Conservation (phyloP, 2,329 filamentous ascomycete genomes). For the Ophiostoma sp. region DNA sequence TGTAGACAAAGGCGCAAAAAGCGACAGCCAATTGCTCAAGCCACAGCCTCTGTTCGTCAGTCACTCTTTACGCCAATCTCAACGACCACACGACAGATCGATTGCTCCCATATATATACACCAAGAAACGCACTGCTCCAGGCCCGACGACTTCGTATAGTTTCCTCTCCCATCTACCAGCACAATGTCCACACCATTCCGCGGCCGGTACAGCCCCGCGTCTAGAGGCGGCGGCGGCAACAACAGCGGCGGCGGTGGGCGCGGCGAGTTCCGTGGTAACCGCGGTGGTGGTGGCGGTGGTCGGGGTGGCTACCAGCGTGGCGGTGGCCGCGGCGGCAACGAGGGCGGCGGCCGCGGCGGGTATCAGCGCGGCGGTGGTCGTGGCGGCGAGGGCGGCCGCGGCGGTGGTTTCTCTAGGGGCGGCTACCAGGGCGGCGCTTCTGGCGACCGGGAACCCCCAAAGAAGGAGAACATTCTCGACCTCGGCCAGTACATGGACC, state of each 20-base stretch:
- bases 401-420: slow-evolving; percentile 22
- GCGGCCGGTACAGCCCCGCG: slow-evolving; percentile 27
- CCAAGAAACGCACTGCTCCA: background rate
- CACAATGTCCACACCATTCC: slow-evolving; percentile 26
- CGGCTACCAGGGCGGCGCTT: slow-evolving; percentile 6
- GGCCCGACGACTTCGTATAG: background rate
- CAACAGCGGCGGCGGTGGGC: slow-evolving; percentile 17
- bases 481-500: slow-evolving; percentile 93
- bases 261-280: slow-evolving; percentile 17
- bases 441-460: slow-evolving; percentile 60
- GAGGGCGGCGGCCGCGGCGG: slow-evolving; percentile 45
- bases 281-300: slow-evolving; percentile 17
- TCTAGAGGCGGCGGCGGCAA: slow-evolving; percentile 23
- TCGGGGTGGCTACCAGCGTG: slow-evolving; percentile 15
- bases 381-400: slow-evolving; percentile 35
- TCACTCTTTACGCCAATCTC: too few species aligned
- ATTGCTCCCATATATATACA: background rate
- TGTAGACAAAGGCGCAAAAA: slow-evolving; percentile 11
- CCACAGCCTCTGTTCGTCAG: background rate
- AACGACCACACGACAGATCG: too few species aligned
- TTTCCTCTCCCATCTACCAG: background rate
- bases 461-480: slow-evolving; percentile 99
- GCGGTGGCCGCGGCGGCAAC: slow-evolving; percentile 36
- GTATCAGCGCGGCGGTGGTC: slow-evolving; percentile 37
- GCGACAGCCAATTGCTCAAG: slow-evolving; percentile 11